phyloP scores from a whole-genome alignment of 257 asterid species.

The Gentiana dahurica region DNA sequence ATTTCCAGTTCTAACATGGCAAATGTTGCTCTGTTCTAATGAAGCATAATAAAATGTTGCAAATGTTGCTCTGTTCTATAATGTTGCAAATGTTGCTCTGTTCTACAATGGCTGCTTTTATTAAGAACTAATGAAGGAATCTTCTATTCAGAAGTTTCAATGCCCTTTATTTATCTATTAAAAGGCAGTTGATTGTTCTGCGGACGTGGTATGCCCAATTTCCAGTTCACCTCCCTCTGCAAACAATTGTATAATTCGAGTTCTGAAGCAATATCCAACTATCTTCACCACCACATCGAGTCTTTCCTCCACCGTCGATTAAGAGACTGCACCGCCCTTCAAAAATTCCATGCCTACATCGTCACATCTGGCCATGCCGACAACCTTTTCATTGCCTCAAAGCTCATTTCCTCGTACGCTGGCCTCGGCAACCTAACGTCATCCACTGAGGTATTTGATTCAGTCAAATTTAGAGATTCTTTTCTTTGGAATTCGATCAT shows the following conservation, averaged over 20 bases:
- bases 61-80: too few species aligned
- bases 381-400: constrained; percentile 52
- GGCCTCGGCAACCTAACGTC: constrained; percentile 29
- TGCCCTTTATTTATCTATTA: too few species aligned
- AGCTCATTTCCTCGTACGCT: constrained; percentile 60
- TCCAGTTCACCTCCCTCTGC: constrained; percentile 20
- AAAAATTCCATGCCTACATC: constrained; percentile 37
- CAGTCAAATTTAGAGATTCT: constrained; percentile 30
- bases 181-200: too few species aligned
- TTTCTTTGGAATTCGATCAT: constrained; percentile 75
- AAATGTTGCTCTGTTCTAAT: too few species aligned
- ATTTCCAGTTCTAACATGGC: too few species aligned
- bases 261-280: constrained; percentile 13
- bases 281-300: constrained; percentile 24
- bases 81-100: too few species aligned
- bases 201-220: constrained; percentile 14
- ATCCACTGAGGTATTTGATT: constrained; percentile 44
- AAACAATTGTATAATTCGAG: constrained; percentile 22
- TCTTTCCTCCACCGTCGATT: constrained; percentile 31
- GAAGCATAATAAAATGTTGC: too few species aligned
- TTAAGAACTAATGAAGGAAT: too few species aligned
- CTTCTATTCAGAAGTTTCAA: too few species aligned
- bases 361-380: constrained; percentile 39
- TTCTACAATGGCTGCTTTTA: too few species aligned
- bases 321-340: constrained; percentile 23